Percentiles rank a stretch among this genome's conserved stretches.
phyloP scores from a whole-genome alignment of 371 early-diverging fungal species.

The Apophysomyces trapeziformis region DNA sequence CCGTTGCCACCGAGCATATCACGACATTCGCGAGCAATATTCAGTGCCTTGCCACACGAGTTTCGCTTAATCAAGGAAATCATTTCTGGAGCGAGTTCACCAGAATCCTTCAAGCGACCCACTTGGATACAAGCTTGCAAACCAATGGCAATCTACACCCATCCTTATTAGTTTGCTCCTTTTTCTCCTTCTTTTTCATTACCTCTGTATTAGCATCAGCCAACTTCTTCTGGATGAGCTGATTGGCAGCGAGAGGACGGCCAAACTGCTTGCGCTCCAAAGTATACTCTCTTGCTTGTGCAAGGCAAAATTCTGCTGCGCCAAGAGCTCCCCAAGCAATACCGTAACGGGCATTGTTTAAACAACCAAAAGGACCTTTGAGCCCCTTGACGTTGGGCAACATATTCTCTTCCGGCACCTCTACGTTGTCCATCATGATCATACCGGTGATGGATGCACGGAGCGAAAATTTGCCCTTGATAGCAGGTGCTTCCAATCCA shows the following conservation, averaged over 20 bases:
- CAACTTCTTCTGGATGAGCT: constrained; percentile 96
- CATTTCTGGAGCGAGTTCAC: constrained; percentile 92
- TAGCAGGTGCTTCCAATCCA: constrained; percentile 88
- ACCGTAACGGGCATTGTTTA: constrained; percentile 98
- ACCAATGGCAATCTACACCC: constrained; percentile 80
- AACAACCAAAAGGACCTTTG: constrained; percentile 97
- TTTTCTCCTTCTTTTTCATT: constrained; percentile 11
- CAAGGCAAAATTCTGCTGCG: constrained; percentile 94
- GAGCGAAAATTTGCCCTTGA: constrained; percentile 95
- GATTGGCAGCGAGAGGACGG: constrained; percentile 93
- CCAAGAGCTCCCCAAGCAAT: constrained; percentile 98
- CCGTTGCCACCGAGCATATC: constrained; percentile 95
- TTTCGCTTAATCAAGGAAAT: constrained; percentile 97
- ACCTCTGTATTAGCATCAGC: constrained; percentile 94
- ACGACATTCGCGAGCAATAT: constrained; percentile 90
- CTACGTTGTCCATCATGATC: constrained; percentile 99
- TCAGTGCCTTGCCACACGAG: constrained; percentile 93
- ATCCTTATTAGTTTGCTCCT: not conserved
- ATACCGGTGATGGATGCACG: constrained; percentile 96
- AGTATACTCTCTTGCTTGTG: constrained; percentile 89
- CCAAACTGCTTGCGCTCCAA: constrained; percentile 92
- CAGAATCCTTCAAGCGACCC: constrained; percentile 92
- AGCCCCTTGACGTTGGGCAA: constrained; percentile 89
- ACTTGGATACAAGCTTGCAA: constrained; percentile 92
- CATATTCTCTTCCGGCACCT: constrained; percentile 88